phyloP scores from a whole-genome alignment of 2,329 filamentous ascomycete genomes.

The Claviceps pazoutovae region DNA sequence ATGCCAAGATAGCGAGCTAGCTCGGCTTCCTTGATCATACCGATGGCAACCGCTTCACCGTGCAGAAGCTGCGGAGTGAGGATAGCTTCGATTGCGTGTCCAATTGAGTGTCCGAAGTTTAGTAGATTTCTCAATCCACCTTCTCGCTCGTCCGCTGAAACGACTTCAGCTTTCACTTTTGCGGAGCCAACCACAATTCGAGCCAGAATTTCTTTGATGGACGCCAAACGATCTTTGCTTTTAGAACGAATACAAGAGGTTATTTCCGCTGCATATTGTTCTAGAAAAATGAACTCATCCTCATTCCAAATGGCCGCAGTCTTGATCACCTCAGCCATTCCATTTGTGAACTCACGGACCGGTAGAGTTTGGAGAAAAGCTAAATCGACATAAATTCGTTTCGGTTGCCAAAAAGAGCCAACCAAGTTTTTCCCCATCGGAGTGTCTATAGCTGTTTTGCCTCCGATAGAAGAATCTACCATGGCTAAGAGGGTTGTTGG shows the following conservation, averaged over 20 bases:
- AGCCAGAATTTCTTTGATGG: slow-evolving; percentile 58
- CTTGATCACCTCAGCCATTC: slow-evolving; percentile 97
- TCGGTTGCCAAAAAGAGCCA: slow-evolving; percentile 92
- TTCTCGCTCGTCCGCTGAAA: slow-evolving; percentile 88
- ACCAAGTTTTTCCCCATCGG: slow-evolving; percentile 93
- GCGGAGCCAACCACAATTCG: slow-evolving; percentile 79
- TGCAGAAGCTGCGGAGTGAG: slow-evolving; percentile 90
- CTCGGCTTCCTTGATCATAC: slow-evolving; percentile 97
- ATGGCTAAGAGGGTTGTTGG: slow-evolving; percentile 90
- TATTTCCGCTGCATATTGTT: slow-evolving; percentile 66
- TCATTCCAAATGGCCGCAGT: slow-evolving; percentile 95
- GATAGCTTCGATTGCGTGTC: slow-evolving; percentile 91
- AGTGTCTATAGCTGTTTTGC: slow-evolving; percentile 96
- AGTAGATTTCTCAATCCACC: slow-evolving; percentile 85
- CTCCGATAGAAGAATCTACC: slow-evolving; percentile 97
- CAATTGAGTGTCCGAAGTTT: slow-evolving; percentile 97
- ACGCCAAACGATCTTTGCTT: slow-evolving; percentile 45
- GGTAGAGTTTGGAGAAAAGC: slow-evolving; percentile 83
- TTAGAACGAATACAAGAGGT: slow-evolving; percentile 30
- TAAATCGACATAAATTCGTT: slow-evolving; percentile 87
- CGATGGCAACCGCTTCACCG: slow-evolving; percentile 89
- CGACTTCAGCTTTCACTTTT: slow-evolving; percentile 86
- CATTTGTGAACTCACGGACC: slow-evolving; percentile 88
- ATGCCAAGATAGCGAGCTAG: slow-evolving; percentile 79
- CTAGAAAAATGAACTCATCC: slow-evolving; percentile 68